Conservation (phyloP, 805 yeast genomes). For the Clavispora phyllophila region DNA sequence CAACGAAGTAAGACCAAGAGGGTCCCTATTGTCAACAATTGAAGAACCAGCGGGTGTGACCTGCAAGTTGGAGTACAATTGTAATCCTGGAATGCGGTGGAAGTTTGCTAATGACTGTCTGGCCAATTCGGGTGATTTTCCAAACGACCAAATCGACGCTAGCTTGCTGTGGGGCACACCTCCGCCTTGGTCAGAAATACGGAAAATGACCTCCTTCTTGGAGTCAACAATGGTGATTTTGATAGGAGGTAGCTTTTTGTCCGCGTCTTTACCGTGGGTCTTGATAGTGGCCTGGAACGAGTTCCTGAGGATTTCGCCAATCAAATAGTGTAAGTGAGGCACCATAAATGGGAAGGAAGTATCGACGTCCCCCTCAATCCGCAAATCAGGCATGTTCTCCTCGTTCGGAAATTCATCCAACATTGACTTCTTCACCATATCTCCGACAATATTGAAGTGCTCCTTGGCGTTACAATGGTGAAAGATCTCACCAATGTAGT, state of each 20-base stretch:
- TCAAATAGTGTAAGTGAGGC: constrained; percentile 77
- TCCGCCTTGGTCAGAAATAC: constrained; percentile 88
- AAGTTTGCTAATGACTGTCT: constrained; percentile 56
- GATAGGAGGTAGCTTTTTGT: constrained; percentile 60
- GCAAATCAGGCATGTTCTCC: constrained; percentile 63
- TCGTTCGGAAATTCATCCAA: constrained; percentile 47
- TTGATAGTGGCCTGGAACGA: constrained; percentile 76
- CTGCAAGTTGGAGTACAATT: constrained; percentile 35
- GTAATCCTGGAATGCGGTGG: constrained; percentile 65
- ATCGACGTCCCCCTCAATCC: constrained; percentile 67
- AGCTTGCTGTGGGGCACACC: constrained; percentile 64
- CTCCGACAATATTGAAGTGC: constrained; percentile 54
- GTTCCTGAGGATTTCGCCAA: constrained; percentile 85
- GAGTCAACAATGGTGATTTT: constrained; percentile 68
- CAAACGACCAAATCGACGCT: constrained; percentile 80
- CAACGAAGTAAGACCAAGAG: constrained; percentile 38
- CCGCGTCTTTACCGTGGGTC: constrained; percentile 24
- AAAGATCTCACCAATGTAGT: constrained; percentile 73
- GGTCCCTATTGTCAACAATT: constrained; percentile 20
- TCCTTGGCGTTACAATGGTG: constrained; percentile 71
- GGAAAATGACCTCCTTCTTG: constrained; percentile 60
- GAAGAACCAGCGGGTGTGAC: constrained; percentile 40
- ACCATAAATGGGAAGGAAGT: constrained; percentile 76
- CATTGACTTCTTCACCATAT: constrained; percentile 46
- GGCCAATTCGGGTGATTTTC: constrained; percentile 61